Base-by-base conservation (phyloP, 192 early-diverging fungal species). In the Paraglomus brasilianum region DNA sequence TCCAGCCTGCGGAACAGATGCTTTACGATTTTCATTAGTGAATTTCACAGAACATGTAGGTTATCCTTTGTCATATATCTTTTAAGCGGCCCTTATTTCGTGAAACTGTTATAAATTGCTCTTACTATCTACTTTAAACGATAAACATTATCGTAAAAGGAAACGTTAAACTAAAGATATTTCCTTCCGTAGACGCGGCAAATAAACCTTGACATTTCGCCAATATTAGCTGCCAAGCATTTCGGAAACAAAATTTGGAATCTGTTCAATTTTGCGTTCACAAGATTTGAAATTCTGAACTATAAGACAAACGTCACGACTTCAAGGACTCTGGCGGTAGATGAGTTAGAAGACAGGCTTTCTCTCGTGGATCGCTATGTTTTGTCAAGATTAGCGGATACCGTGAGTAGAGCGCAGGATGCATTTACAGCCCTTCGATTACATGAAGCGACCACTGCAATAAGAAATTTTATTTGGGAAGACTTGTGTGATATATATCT, bases 231-330 rank as follows among this genome's bases (percentile, higher is more conserved):
- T 5, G 90, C 92, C 56, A 83, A 85, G 50, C 90, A 96, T 74
- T 97, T 96, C 74, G 94, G 94, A 77, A 98, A 98, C 81, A 98
- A 98, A 78, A 78, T 97, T 8, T 97, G 94, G 95, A 97, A 98
- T 65, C 82, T 94, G 3, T 89, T 91, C 49, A 86, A 82, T 39
- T 91, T 93, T 63, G 88, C 83, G n/a, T 63, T 82, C 7, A 78
- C 82, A 57, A 85, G 85, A 69, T 80, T 93, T 8, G 84, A 84
- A 13, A 78, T 79, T 5, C 70, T 78, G 40, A 80, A 78, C 8
- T 75, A 84, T 24, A 74, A 73, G 5, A 52, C 60, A 13, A 17
- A 43, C 4, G 38, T 58, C 2, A 73, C 69, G 8, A 8, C 50
- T 8, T 63, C 70, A 5, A 9, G 66, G 13, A 42, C 72, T 0